phyloP scores from a whole-genome alignment of 352 stramenopile genomes.

The Pythium angustatum region DNA sequence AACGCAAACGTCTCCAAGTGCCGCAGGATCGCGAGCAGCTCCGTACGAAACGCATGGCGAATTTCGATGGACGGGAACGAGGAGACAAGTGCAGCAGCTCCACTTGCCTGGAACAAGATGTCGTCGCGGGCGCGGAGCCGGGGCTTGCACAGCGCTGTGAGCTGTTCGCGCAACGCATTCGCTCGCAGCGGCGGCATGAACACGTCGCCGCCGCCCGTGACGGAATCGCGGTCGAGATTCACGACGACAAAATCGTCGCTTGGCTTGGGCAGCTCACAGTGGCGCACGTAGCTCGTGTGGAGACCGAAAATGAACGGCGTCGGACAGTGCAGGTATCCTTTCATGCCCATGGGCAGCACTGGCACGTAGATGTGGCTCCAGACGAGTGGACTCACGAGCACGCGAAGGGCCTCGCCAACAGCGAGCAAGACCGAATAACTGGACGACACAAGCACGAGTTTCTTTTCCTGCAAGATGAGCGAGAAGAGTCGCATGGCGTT shows the following conservation, averaged over 20 bases:
- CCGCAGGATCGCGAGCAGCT: slow-evolving; percentile 43
- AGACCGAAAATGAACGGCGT: slow-evolving; percentile 81
- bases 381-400: slow-evolving; percentile 54
- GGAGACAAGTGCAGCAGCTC: too few species aligned
- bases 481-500: slow-evolving; percentile 65
- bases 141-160: slow-evolving; percentile 42
- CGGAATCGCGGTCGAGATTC: slow-evolving; percentile 53
- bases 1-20: slow-evolving; percentile 61
- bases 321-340: slow-evolving; percentile 72
- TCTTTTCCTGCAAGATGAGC: slow-evolving; percentile 65
- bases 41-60: slow-evolving; percentile 39
- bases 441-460: slow-evolving; percentile 70
- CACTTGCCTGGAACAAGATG: slow-evolving; percentile 22
- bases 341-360: slow-evolving; percentile 58
- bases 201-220: slow-evolving; percentile 52
- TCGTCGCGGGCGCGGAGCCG: slow-evolving; percentile 39
- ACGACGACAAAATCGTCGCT: slow-evolving; percentile 57
- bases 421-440: slow-evolving; percentile 67
- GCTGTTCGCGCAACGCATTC: slow-evolving; percentile 39
- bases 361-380: slow-evolving; percentile 85
- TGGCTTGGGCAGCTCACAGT: slow-evolving; percentile 46
- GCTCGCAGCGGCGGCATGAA: slow-evolving; percentile 40
- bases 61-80: slow-evolving; percentile 34
- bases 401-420: slow-evolving; percentile 51
- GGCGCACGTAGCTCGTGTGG: slow-evolving; percentile 56